Evolutionary conservation across 2,329 filamentous ascomycete species (phyloP), one percentile per base, ranked within the genome.

Genomic region (Fusarium humuli): DNA sequence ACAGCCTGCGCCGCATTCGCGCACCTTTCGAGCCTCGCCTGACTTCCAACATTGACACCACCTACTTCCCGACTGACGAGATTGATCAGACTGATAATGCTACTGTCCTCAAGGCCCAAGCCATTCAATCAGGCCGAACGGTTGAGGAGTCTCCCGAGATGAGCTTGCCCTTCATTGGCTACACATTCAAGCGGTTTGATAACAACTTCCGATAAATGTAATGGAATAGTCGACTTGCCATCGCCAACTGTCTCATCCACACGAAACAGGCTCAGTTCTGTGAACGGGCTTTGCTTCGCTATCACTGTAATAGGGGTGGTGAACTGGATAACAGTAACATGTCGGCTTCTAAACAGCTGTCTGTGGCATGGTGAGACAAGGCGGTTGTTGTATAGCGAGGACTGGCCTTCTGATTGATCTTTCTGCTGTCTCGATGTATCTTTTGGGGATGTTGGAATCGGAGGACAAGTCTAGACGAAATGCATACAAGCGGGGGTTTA

Each of bases 61-160:
- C 94, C 48, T 98, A 99, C 85, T 99, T 99, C 90, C 96, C 96
- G 12, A 98, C 94, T 55, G 96, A 99, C 78, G 96, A 99, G 81
- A 98, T 99, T 78, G 94, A 97, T 75, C 95, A 98, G 84, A 95
- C 94, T 58, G 94, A 98, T 80, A 97, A 94, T 70, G 94, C 92
- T 59, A 96, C 94, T 25, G 87, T 93, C 71, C 88, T 97, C 76
- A 92, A 94, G 79, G 93, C 93, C 22, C 93, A 97, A 81, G 93
- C 93, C 52, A 87, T 91, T 69, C 90, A 91, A 65, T 87, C 90
- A 75, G 89, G 89, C 54, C 86, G 86, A 73, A 80, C 81, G 69
- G 84, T 87, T 12, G 93, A 95, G 73, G 92, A 97, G 79, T 91
- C 94, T 70, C 94, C 94, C 6, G 95, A 97, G 82, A 94, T 98